These are phyloP conservation scores for Papiliotrema fonsecae DNA, from an alignment of 1,284 basidiomycete genomes.

Conservation along the genomic window DNA sequence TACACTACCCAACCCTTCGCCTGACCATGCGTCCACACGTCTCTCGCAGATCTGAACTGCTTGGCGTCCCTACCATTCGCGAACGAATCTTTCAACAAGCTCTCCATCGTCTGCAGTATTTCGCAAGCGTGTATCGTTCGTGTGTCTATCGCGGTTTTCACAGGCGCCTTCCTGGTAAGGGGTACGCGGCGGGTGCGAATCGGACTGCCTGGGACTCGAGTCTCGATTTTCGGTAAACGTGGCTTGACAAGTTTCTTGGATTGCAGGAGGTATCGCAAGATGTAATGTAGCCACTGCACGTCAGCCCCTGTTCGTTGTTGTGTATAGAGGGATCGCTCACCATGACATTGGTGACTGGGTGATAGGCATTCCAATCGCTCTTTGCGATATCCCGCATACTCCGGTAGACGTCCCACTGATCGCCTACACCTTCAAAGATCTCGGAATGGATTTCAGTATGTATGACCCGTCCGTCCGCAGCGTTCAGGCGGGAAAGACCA, in stretches of 20 bases:
- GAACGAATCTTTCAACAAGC: background rate
- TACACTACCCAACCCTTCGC: too few species aligned
- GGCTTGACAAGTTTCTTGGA: conserved; percentile 30
- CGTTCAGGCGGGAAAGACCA: conserved; percentile 76
- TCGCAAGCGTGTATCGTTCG: background rate
- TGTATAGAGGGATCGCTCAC: conserved; percentile 52
- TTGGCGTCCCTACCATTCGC: too few species aligned
- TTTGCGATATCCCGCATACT: conserved; percentile 67
- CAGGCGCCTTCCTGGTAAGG: conserved; percentile 2
- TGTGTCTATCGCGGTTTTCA: background rate
- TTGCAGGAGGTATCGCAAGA: conserved; percentile 28
- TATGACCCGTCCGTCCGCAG: conserved; percentile 8
- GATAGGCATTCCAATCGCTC: conserved; percentile 63
- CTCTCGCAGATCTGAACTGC: too few species aligned
- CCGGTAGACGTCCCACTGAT: conserved; percentile 92
- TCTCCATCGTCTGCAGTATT: conserved; percentile 1
- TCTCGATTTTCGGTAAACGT: conserved; percentile 1
- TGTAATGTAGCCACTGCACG: conserved; percentile 42
- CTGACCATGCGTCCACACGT: too few species aligned
- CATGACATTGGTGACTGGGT: conserved; percentile 82
- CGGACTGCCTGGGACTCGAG: background rate
- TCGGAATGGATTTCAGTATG: conserved; percentile 61
- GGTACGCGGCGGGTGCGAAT: background rate
- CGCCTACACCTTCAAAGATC: conserved; percentile 75
- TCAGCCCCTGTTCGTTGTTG: conserved; percentile 3